Base-by-base conservation (phyloP, 805 yeast genomes). In the Suhomyces xylopsoci region DNA sequence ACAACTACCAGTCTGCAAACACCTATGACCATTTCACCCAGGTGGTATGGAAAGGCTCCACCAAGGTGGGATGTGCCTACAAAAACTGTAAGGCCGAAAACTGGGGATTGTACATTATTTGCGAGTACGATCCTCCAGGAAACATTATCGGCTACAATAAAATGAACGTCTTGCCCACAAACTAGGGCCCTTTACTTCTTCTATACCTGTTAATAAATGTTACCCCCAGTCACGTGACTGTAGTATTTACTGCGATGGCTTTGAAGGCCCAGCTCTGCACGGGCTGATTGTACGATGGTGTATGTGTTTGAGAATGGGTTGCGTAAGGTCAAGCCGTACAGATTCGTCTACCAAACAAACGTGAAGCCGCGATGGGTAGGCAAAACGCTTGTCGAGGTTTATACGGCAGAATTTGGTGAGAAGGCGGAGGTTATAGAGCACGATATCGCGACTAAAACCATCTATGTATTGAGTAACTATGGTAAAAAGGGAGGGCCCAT, bases 351-450 rank as follows among this genome's bases (percentile, higher is more conserved):
- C 55, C 58, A 60, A 32, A 73, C 78, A 1, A 66, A 66, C 24
- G 71, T 65, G n/a, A 75, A 75, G 53, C 60, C 60, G 10, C 62
- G 79, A 24, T 75, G 79, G 79, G 59, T 62, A 17, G 74, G 70
- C 2, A 56, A 58, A 17, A 66, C 76, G 14, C 51, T 71, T 2
- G 34, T 62, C 1, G 72, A 73, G 7, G 65, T 74, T 2, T 68
- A 66, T 38, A 57, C 59, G 6, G 28, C 51, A 3, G 79, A 75
- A 52, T 66, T 75, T 36, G 77, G 77, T 25, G 75, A 71, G 44
- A 47, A 53, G 4, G 57, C 49, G 9, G 59, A 58, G 0, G 58
- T 62, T 7, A 61, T 73, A 12, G 51, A 56, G 24, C 44, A 55
- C 3, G 76, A 69, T 25, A 62, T 75, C 14, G 54, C 51, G 5